Conservation (phyloP, 768 basidiomycete species). For the Myochromella boudieri region DNA sequence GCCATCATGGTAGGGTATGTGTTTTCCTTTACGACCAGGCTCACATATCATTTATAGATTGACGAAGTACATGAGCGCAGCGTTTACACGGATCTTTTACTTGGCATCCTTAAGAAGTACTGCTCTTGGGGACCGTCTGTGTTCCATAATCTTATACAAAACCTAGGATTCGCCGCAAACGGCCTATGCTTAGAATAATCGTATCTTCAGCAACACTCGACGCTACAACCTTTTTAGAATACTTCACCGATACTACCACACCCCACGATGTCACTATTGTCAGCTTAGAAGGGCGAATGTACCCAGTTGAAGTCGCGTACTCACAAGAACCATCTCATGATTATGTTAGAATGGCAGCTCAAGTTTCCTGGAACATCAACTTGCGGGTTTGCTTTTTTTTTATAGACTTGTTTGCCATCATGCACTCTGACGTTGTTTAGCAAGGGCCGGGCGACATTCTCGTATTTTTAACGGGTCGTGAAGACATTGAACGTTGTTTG, state of each 20-base stretch:
- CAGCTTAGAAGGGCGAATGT: constrained; percentile 91
- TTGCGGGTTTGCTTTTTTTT: constrained; percentile 54
- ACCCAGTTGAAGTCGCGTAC: constrained; percentile 93
- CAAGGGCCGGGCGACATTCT: constrained; percentile 87
- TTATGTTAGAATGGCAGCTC: constrained; percentile 80
- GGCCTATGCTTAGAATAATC: constrained; percentile 86
- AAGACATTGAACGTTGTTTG: constrained; percentile 91
- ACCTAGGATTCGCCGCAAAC: constrained; percentile 83
- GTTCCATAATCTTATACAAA: constrained; percentile 5
- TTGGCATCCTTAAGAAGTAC: constrained; percentile 93
- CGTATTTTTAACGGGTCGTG: constrained; percentile 91
- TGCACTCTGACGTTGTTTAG: constrained; percentile 35
- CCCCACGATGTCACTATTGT: constrained; percentile 77
- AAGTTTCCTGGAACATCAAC: constrained; percentile 82
- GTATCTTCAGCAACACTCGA: constrained; percentile 97
- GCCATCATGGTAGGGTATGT: constrained; percentile 79
- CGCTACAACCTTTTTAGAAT: constrained; percentile 84
- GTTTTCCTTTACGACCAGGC: constrained; percentile 2
- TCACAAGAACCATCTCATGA: constrained; percentile 74
- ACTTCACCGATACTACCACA: constrained; percentile 72
- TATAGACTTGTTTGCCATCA: not conserved
- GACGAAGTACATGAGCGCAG: constrained; percentile 98
- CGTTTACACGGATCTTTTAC: constrained; percentile 90
- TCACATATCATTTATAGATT: constrained; percentile 48
- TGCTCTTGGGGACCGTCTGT: constrained; percentile 10